phyloP scores from a whole-genome alignment of 2,329 filamentous ascomycete genomes.

The Phialophora tarda region DNA sequence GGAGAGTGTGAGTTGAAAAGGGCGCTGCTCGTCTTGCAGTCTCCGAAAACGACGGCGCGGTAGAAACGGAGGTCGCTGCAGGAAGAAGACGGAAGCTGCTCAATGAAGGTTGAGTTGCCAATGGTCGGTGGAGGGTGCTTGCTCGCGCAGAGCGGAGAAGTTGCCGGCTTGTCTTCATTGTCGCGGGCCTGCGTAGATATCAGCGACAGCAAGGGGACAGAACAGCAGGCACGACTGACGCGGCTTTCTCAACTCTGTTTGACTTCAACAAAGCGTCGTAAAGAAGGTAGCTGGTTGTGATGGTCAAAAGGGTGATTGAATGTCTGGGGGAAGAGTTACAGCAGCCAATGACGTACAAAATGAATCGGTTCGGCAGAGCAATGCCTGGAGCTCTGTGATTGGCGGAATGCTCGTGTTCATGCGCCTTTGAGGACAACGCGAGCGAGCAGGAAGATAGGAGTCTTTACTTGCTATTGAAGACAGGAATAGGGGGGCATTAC shows the following conservation, averaged over 20 bases:
- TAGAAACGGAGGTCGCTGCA: neutral
- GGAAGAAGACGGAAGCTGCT: neutral
- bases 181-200: neutral
- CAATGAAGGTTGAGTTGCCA: neutral
- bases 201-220: neutral
- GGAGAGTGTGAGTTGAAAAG: slow-evolving; percentile 22
- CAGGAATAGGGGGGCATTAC: too few relatives aligned
- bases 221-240: neutral
- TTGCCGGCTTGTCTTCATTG: slow-evolving; percentile 23
- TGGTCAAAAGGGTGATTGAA: neutral
- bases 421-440: too few relatives aligned
- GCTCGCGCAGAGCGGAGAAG: slow-evolving; percentile 23
- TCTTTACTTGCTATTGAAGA: neutral
- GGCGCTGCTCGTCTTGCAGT: neutral
- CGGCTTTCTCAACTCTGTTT: neutral
- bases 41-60: neutral
- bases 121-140: neutral
- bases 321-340: neutral
- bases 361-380: slow-evolving; percentile 12
- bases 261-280: neutral
- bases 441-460: too few relatives aligned
- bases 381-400: slow-evolving; percentile 19
- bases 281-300: neutral
- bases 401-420: slow-evolving; percentile 11
- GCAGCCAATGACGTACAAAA: slow-evolving; percentile 19